Conservation (phyloP, 352 stramenopile genomes). For the Pythium volutum region DNA sequence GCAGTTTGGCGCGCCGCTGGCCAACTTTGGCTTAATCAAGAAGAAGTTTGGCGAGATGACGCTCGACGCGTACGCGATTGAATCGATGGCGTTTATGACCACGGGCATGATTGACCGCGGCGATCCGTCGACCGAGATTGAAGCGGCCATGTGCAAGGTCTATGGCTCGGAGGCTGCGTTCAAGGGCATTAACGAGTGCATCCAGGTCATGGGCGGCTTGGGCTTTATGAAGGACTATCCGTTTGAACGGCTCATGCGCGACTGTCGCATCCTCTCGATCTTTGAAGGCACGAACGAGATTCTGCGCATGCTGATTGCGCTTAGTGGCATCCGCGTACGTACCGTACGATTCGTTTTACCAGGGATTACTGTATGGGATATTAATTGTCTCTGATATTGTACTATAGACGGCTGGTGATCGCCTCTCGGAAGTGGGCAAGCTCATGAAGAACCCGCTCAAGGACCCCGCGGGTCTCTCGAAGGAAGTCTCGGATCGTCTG, state of each 20-base stretch:
- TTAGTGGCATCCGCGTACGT: slow-evolving; percentile 77
- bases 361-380: neutral
- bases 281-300: slow-evolving; percentile 93
- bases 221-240: slow-evolving; percentile 92
- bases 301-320: slow-evolving; percentile 88
- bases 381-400: slow-evolving; percentile 5
- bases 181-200: slow-evolving; percentile 83
- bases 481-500: slow-evolving; percentile 75
- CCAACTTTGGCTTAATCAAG: slow-evolving; percentile 83
- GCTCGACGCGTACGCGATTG: slow-evolving; percentile 80
- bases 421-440: slow-evolving; percentile 71
- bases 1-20: slow-evolving; percentile 74
- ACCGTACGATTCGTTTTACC: neutral
- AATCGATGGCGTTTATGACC: slow-evolving; percentile 89
- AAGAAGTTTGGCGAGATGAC: slow-evolving; percentile 87
- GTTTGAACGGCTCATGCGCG: slow-evolving; percentile 90
- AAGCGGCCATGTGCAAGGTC: slow-evolving; percentile 88
- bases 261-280: slow-evolving; percentile 89
- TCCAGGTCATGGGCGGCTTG: slow-evolving; percentile 86
- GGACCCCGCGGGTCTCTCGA: slow-evolving; percentile 58
- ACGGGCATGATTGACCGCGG: slow-evolving; percentile 88
- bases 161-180: slow-evolving; percentile 86
- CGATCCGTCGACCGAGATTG: slow-evolving; percentile 83
- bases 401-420: slow-evolving; percentile 66
- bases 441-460: slow-evolving; percentile 83